A percentile compares a stretch with the other conserved stretches of the same genome.
Evolutionary conservation across 2,329 filamentous ascomycete genomes (phyloP).

Genomic region (Pseudomassariella vexata): DNA sequence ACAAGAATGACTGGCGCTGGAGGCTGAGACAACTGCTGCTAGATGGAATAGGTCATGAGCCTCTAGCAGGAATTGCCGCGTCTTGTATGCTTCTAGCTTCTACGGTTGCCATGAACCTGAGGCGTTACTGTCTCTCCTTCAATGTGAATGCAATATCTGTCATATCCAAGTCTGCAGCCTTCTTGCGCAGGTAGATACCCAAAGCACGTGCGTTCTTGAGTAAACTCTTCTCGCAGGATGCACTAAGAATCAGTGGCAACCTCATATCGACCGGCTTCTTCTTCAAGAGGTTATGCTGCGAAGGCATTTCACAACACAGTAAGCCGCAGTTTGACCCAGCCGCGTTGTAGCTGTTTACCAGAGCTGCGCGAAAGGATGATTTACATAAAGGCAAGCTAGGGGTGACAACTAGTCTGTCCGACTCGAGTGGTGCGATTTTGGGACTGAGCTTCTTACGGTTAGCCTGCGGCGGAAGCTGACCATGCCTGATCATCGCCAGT

Average conservation of each 20-base stretch:
- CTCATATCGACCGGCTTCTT: neutral
- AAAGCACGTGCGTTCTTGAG: neutral
- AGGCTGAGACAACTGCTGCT: neutral
- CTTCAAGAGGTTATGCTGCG: neutral
- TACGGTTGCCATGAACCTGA: neutral
- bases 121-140: slow-evolving; percentile 1
- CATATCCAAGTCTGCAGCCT: neutral
- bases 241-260: slow-evolving; percentile 1
- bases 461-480: slow-evolving; percentile 16
- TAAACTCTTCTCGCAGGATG: neutral
- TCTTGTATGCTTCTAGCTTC: neutral
- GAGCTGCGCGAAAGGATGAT: slow-evolving; percentile 20
- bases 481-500: slow-evolving; percentile 24
- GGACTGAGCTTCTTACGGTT: slow-evolving; percentile 21
- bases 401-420: slow-evolving; percentile 14
- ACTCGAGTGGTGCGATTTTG: slow-evolving; percentile 14
- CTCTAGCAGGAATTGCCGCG: neutral
- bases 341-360: slow-evolving; percentile 31
- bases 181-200: neutral
- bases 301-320: too few species aligned
- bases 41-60: neutral
- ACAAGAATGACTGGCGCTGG: neutral
- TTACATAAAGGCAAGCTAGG: slow-evolving; percentile 9
- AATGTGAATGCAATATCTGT: slow-evolving; percentile 1
- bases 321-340: slow-evolving; percentile 27